phyloP scores from a whole-genome alignment of 345 rosid genomes.

The Ceriops tagal region DNA sequence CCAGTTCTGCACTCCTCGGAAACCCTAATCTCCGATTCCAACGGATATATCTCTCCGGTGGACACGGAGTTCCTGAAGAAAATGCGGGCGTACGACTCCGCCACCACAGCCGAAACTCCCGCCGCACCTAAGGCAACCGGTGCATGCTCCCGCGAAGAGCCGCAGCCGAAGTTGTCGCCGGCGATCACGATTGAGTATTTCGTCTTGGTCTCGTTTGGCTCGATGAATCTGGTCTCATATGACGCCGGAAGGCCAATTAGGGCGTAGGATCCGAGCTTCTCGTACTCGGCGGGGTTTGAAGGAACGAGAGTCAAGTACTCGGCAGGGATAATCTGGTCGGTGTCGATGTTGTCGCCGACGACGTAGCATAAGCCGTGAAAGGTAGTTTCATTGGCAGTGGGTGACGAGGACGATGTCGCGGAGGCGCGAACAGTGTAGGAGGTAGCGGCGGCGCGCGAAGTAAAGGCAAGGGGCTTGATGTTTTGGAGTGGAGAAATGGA shows the following conservation, averaged over 20 bases:
- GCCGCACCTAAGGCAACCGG: conserved; percentile 94
- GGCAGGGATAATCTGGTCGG: conserved; percentile 92
- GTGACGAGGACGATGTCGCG: conserved; percentile 4
- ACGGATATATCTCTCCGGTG: conserved; percentile 76
- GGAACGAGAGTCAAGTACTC: conserved; percentile 88
- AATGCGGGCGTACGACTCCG: conserved; percentile 83
- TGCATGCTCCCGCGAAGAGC: conserved; percentile 93
- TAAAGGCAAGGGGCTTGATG: conserved; percentile 14
- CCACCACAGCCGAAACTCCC: conserved; percentile 73
- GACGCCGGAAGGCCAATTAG: conserved; percentile 67
- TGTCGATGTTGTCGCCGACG: conserved; percentile 91
- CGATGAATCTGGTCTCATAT: conserved; percentile 61
- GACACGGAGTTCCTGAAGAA: conserved; percentile 89
- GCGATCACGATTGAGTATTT: conserved; percentile 65
- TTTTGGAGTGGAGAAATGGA: conserved; percentile 1
- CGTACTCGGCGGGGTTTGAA: conserved; percentile 75
- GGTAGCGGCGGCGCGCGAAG: conserved; percentile 27
- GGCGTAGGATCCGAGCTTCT: conserved; percentile 84
- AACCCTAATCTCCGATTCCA: conserved; percentile 73
- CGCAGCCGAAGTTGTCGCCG: conserved; percentile 93
- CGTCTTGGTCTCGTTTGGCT: conserved; percentile 51
- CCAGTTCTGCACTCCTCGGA: conserved; percentile 88
- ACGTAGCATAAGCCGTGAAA: conserved; percentile 94
- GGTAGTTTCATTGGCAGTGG: conserved; percentile 17
- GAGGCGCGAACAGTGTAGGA: conserved; percentile 20